Evolutionary conservation across 2,329 filamentous ascomycete genomes (phyloP).

Genomic region (Tolypocladium guangdongense): DNA sequence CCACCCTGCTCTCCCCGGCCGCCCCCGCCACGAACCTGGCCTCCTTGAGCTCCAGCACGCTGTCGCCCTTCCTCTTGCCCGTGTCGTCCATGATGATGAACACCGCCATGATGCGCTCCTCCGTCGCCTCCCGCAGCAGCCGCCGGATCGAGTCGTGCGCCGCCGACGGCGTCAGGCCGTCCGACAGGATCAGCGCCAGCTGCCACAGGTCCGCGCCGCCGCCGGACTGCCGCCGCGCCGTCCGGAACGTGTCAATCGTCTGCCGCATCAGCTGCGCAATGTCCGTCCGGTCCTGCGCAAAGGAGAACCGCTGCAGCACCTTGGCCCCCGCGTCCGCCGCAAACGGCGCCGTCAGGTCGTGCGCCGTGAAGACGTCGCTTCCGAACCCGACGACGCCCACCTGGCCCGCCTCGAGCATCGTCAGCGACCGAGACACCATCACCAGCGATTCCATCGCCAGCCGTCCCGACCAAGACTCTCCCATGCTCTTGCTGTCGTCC

Average conservation of each 20-base stretch:
- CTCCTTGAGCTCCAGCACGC: slow-evolving; percentile 80
- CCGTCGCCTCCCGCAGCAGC: slow-evolving; percentile 75
- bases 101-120: slow-evolving; percentile 94
- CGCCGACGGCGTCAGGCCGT: slow-evolving; percentile 74
- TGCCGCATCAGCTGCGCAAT: slow-evolving; percentile 66
- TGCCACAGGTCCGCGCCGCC: slow-evolving; percentile 75
- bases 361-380: slow-evolving; percentile 69
- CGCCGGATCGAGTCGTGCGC: slow-evolving; percentile 75
- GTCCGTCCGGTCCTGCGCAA: slow-evolving; percentile 77
- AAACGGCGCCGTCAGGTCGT: slow-evolving; percentile 76
- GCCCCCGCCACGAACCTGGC: slow-evolving; percentile 65
- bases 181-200: slow-evolving; percentile 81
- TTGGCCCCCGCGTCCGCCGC: slow-evolving; percentile 65
- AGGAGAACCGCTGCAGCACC: slow-evolving; percentile 75
- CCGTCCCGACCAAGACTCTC: slow-evolving; percentile 61
- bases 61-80: slow-evolving; percentile 37
- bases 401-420: slow-evolving; percentile 90
- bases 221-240: slow-evolving; percentile 54
- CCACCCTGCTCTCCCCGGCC: slow-evolving; percentile 53
- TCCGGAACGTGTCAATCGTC: slow-evolving; percentile 71
- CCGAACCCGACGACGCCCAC: slow-evolving; percentile 90
- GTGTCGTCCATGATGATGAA: slow-evolving; percentile 87
- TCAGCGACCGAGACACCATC: slow-evolving; percentile 75
- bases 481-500: slow-evolving; percentile 92
- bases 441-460: slow-evolving; percentile 91